Conservation (phyloP, 2,329 filamentous ascomycete genomes). For the Diplodia mutila region DNA sequence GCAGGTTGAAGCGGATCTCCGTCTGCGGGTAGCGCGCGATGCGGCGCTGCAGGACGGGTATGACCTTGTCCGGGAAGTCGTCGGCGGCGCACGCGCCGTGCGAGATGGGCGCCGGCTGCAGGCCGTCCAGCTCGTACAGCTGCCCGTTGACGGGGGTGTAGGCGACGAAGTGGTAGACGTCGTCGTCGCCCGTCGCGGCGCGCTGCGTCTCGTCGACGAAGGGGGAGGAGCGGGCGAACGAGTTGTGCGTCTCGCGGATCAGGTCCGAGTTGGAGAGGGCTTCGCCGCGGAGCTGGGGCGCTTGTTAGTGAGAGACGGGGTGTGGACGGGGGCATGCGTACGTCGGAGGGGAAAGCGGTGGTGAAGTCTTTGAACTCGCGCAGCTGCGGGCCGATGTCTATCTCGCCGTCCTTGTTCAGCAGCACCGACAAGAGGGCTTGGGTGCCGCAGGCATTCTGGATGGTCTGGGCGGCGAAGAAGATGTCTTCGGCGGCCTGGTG, state of each 20-base stretch:
- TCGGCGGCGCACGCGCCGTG: conserved; percentile 75
- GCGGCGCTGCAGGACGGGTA: conserved; percentile 82
- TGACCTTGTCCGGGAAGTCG: conserved; percentile 78
- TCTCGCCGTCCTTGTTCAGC: conserved; percentile 74
- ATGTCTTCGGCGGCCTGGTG: conserved; percentile 71
- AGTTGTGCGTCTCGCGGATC: conserved; percentile 75
- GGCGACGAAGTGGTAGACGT: conserved; percentile 97
- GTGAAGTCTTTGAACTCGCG: conserved; percentile 86
- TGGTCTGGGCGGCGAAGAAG: conserved; percentile 96
- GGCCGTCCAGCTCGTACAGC: conserved; percentile 92
- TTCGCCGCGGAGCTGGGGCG: conserved; percentile 65
- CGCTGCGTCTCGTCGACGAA: conserved; percentile 90
- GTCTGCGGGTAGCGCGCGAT: conserved; percentile 81
- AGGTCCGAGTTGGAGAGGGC: conserved; percentile 68
- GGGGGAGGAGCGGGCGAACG: conserved; percentile 83
- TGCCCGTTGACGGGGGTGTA: conserved; percentile 80
- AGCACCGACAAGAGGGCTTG: conserved; percentile 92
- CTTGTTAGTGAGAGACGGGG: background rate
- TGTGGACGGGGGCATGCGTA: conserved; percentile 35
- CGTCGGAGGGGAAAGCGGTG: conserved; percentile 71
- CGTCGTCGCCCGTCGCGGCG: conserved; percentile 72
- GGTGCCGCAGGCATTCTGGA: conserved; percentile 97
- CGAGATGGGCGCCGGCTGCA: conserved; percentile 89
- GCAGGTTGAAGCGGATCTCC: conserved; percentile 94
- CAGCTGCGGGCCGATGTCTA: conserved; percentile 74